Base-by-base conservation (phyloP, 345 rosid species). In the Turnera subulata region DNA sequence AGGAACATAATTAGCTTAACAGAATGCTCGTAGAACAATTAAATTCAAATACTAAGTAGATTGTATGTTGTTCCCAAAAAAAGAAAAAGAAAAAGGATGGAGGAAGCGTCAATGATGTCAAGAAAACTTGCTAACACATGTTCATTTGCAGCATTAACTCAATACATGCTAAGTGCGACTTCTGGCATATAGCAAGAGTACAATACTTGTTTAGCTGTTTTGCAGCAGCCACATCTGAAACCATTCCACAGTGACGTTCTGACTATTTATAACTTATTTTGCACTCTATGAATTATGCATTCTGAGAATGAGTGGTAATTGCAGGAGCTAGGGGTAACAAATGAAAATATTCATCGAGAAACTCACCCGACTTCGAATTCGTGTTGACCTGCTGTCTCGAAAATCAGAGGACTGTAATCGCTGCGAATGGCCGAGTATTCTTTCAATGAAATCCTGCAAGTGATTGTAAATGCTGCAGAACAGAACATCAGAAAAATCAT, bases 391-490 rank as follows among this genome's bases (percentile, higher is more conserved):
- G 20, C 11, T 46, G 46, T 54, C 38, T 33, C 59, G 53, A 46
- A 37, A 45, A 33, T 62, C 67, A 15, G 54, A 49, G 17, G 58
- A 20, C 14, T 11, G 63, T 33, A 66, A 59, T 62, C 61, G 62
- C 17, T 38, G 72, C 16, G 62, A 19, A 19, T 21, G 46, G 37
- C 59, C 55, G 14, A 58, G 44, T 48, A 57, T 42, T 58, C 78
- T 73, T 35, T 29, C 60, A 10, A 62, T 51, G 38, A 73, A 55
- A 17, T 58, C 81, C 23, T 73, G 71, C 14, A 58, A 14, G 49
- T 77, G 78, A 53, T 74, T 68, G 53, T 68, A 66, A 45, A 53
- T 76, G 71, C 74, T 64, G 72, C 48, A 40, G 14, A 46, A 26
- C 25, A 14, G 26, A 29, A 51, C 46, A 58, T 1, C 52, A 22